A percentile compares a stretch with the other conserved stretches of the same genome.
These are phyloP conservation scores for Phaeosphaeria sp. DNA, from an alignment of 2,329 filamentous ascomycete genomes.

Conservation along the genomic window DNA sequence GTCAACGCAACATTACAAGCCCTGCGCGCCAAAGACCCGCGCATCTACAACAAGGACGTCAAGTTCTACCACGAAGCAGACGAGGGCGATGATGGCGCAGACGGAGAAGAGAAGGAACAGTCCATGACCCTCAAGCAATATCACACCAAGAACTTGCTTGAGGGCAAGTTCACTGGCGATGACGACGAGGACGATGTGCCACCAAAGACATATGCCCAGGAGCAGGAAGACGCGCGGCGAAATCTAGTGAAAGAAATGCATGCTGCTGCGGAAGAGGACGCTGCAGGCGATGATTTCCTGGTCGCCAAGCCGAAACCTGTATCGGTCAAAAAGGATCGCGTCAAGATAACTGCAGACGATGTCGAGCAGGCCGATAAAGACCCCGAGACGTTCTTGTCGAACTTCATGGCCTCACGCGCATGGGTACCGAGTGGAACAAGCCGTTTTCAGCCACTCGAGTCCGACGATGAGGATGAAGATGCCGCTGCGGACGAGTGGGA, in stretches of 20 bases:
- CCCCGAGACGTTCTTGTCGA: conserved; percentile 90
- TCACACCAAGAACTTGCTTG: conserved; percentile 86
- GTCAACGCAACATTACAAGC: conserved; percentile 87
- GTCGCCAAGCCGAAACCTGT: conserved; percentile 68
- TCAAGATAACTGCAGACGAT: conserved; percentile 57
- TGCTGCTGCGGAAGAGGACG: conserved; percentile 60
- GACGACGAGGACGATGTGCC: conserved; percentile 60
- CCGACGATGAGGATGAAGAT: conserved; percentile 82
- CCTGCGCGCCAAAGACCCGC: conserved; percentile 87
- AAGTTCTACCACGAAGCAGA: conserved; percentile 78
- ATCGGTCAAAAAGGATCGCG: conserved; percentile 33
- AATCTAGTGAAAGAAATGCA: conserved; percentile 83
- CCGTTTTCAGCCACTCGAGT: conserved; percentile 83
- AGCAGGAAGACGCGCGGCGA: conserved; percentile 83
- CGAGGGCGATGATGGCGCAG: conserved; percentile 50
- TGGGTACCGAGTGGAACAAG: conserved; percentile 77
- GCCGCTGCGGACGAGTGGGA: conserved; percentile 85
- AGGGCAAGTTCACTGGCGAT: conserved; percentile 67
- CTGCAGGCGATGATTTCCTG: conserved; percentile 74
- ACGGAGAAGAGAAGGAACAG: conserved; percentile 72
- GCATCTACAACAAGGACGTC: conserved; percentile 80
- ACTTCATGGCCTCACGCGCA: conserved; percentile 90
- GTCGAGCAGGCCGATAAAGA: conserved; percentile 82
- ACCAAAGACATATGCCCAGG: conserved; percentile 79
- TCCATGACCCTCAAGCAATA: conserved; percentile 88